These are phyloP conservation scores for Termitomyces eurrhizus DNA, from an alignment of 768 basidiomycete genomes.

Conservation along the genomic window DNA sequence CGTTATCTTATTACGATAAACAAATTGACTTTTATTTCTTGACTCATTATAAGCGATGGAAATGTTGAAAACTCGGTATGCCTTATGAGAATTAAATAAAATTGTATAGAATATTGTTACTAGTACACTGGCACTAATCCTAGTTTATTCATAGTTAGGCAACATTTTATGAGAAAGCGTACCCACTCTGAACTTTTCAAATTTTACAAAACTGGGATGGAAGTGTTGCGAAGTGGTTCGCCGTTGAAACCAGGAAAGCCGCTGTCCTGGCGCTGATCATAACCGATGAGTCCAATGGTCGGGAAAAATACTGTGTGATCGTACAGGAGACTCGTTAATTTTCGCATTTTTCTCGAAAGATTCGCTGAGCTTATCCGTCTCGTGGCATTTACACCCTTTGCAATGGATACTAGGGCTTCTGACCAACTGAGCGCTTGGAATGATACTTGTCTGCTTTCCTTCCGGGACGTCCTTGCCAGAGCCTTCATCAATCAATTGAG, in stretches of 20 bases:
- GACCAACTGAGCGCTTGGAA: background rate
- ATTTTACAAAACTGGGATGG: background rate
- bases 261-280: background rate
- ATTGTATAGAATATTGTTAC: background rate
- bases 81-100: background rate
- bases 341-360: background rate
- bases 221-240: background rate
- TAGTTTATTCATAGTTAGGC: no score
- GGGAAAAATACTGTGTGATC: background rate
- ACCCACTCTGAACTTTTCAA: background rate
- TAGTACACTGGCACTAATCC: background rate
- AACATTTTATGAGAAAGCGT: no score
- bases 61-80: background rate
- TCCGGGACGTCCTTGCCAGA: background rate
- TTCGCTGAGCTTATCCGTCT: background rate
- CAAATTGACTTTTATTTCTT: background rate
- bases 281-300: background rate
- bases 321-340: slow-evolving; percentile 3
- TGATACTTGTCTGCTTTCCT: background rate
- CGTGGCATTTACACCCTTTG: slow-evolving; percentile 7
- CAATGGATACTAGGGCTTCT: slow-evolving; percentile 4
- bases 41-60: background rate
- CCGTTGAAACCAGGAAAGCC: background rate
- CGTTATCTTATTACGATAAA: background rate
- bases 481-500: background rate